Evolutionary conservation across 2,329 filamentous ascomycete genomes (phyloP), one percentile per base, ranked within the genome.

Genomic region (Diaporthe sp.): DNA sequence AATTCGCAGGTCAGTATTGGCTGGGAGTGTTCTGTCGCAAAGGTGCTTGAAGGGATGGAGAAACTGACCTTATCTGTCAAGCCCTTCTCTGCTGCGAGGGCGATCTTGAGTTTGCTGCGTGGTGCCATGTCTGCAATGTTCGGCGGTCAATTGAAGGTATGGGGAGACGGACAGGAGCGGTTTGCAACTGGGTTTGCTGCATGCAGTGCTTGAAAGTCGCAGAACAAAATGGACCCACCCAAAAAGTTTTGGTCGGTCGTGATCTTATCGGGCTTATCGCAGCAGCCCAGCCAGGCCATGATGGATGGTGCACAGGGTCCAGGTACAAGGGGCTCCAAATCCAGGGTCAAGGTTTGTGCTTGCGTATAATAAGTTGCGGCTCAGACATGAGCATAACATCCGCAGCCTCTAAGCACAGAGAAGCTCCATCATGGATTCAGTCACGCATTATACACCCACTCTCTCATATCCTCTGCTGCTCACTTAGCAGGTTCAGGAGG

Each of bases 1-100:
- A 12, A 55, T 72, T 8, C 49, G 37, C 25, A 63, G 47, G 49
- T 34, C 61, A 57, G 34, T 51, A 55, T 13, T 57, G n/a, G 22
- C 34, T 1, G 25, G 12, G 34, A 10, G 13, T 39, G n/a, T 57
- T 25, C 28, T 31, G 37, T 74, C 75, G 49, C 70, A 60, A 71
- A 58, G 8, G 13, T 39, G n/a, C 12, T 20, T 6, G 25, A 4
- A 20, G 15, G 15, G 51, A 17, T 3, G 25, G 15, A 67, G 49
- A 2, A 15, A 51, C 73, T n/a, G 34, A 76, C 74, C 75, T 72
- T 88, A 76, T 91, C 89, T 20, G 84, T 82, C 60, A 77, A 37
- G 31, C 88, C 87, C 81, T 91, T 90, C 68, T 92, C 88, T 55
- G 88, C 88, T 63, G 86, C 86, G 22, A 92, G 83, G 13, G 90